phyloP scores from a whole-genome alignment of 805 yeast species.

The Candida alai region DNA sequence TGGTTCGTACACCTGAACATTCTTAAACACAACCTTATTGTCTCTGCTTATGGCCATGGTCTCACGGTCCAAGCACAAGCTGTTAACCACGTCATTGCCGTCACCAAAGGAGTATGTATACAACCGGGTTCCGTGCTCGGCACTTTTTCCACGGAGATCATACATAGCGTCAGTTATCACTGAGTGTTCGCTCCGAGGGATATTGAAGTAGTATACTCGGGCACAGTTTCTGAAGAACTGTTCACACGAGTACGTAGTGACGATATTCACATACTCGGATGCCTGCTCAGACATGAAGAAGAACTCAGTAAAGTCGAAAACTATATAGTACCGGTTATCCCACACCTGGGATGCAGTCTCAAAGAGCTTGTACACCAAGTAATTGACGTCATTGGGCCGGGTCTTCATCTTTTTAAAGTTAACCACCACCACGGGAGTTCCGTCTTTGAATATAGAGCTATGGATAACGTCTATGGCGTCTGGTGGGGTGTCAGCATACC shows the following conservation, averaged over 20 bases:
- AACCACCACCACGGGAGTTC: slow-evolving; percentile 62
- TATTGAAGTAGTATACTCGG: slow-evolving; percentile 49
- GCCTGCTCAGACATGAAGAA: slow-evolving; percentile 20
- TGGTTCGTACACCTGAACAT: slow-evolving; percentile 46
- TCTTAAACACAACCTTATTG: slow-evolving; percentile 31
- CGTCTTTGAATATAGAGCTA: slow-evolving; percentile 68
- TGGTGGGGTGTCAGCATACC: slow-evolving; percentile 39
- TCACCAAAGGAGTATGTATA: slow-evolving; percentile 35
- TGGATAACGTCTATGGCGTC: slow-evolving; percentile 46
- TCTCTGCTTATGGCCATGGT: slow-evolving; percentile 34
- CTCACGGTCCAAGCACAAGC: slow-evolving; percentile 32
- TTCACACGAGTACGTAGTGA: slow-evolving; percentile 48
- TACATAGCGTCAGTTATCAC: slow-evolving; percentile 20
- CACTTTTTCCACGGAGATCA: slow-evolving; percentile 14
- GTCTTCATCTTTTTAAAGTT: slow-evolving; percentile 33
- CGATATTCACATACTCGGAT: slow-evolving; percentile 28
- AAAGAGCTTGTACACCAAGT: slow-evolving; percentile 54
- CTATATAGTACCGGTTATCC: slow-evolving; percentile 59
- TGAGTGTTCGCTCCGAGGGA: slow-evolving; percentile 32
- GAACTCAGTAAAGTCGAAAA: slow-evolving; percentile 69
- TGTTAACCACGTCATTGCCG: slow-evolving; percentile 27
- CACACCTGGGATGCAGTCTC: slow-evolving; percentile 68
- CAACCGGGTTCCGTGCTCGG: slow-evolving; percentile 16
- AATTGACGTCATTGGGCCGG: slow-evolving; percentile 41
- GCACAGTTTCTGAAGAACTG: slow-evolving; percentile 50